phyloP scores from a whole-genome alignment of 2,329 filamentous ascomycete genomes.

The Seiridium cupressi region DNA sequence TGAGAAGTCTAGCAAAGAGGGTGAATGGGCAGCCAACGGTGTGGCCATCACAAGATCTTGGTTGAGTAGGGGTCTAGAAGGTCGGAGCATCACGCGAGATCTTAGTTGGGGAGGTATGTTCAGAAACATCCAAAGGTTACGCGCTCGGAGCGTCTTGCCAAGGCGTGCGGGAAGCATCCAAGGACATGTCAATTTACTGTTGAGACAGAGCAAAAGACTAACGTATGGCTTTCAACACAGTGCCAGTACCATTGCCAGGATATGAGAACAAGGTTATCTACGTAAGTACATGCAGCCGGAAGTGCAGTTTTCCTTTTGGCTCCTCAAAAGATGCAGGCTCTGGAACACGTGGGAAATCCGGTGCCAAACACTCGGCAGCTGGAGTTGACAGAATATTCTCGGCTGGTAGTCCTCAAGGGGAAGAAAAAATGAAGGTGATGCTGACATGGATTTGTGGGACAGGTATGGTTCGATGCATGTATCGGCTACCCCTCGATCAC shows the following conservation, averaged over 20 bases:
- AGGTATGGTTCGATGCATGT: constrained; percentile 65
- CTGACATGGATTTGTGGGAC: too few relatives aligned
- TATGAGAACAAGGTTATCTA: constrained; percentile 68
- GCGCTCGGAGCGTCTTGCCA: too few relatives aligned
- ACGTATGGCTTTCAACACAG: constrained; percentile 15
- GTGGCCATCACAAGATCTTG: constrained; percentile 75
- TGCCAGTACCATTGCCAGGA: constrained; percentile 52
- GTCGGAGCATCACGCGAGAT: constrained; percentile 87
- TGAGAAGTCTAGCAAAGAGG: constrained; percentile 68
- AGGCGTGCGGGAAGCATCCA: too few relatives aligned
- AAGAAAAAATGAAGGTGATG: too few relatives aligned
- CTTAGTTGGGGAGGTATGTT: constrained; percentile 71
- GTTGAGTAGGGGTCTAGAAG: constrained; percentile 80
- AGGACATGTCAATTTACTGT: background rate
- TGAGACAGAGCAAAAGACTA: background rate
- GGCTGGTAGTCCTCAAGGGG: too few relatives aligned
- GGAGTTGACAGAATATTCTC: too few relatives aligned
- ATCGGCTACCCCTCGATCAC: constrained; percentile 78
- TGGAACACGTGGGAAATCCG: too few relatives aligned
- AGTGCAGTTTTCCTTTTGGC: background rate
- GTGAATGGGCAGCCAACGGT: constrained; percentile 74
- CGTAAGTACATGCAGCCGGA: constrained; percentile 33
- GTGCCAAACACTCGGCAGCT: too few relatives aligned
- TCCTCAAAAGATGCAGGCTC: too few relatives aligned
- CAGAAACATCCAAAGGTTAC: too few relatives aligned